Evolutionary conservation across 2,329 filamentous ascomycete species (phyloP).

Genomic region (Paraconiothyrium sp.): DNA sequence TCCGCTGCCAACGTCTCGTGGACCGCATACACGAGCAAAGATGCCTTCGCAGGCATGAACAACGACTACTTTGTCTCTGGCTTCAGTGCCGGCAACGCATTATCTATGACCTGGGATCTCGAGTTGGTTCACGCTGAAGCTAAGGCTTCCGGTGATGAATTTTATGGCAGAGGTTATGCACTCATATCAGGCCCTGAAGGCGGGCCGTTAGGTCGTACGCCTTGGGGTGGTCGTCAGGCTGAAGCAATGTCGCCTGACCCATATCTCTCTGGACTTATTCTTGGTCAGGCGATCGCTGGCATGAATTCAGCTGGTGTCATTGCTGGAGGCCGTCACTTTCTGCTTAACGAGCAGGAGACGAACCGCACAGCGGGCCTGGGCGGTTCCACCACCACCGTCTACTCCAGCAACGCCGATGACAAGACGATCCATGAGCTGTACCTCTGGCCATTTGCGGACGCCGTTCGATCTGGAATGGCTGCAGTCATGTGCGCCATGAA

Average conservation of each 20-base stretch:
- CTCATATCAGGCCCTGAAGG: constrained; percentile 1
- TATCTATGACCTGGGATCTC: constrained; percentile 7
- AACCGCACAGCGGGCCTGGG: constrained; percentile 50
- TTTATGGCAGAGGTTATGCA: background rate
- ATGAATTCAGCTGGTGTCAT: constrained; percentile 76
- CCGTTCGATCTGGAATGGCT: constrained; percentile 78
- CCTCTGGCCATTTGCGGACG: constrained; percentile 82
- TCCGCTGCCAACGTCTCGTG: constrained; percentile 2
- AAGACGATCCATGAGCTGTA: constrained; percentile 78
- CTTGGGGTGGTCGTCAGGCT: background rate
- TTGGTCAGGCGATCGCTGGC: constrained; percentile 77
- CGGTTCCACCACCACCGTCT: constrained; percentile 60
- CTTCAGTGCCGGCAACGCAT: background rate
- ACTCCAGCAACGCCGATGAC: constrained; percentile 74
- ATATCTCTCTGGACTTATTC: constrained; percentile 79
- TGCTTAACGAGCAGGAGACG: constrained; percentile 65
- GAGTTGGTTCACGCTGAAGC: background rate
- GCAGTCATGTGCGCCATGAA: constrained; percentile 82
- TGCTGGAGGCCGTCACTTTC: constrained; percentile 73
- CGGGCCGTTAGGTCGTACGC: constrained; percentile 1
- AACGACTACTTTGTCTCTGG: constrained; percentile 11
- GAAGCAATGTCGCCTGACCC: constrained; percentile 66
- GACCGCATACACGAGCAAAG: constrained; percentile 10
- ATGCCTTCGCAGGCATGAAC: constrained; percentile 11
- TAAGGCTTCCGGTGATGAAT: constrained; percentile 5